A percentile compares a stretch with the other conserved stretches of the same genome.
These are phyloP conservation scores for Pseudozyma thailandica DNA, from an alignment of 1,284 basidiomycete genomes.

Conservation along the genomic window DNA sequence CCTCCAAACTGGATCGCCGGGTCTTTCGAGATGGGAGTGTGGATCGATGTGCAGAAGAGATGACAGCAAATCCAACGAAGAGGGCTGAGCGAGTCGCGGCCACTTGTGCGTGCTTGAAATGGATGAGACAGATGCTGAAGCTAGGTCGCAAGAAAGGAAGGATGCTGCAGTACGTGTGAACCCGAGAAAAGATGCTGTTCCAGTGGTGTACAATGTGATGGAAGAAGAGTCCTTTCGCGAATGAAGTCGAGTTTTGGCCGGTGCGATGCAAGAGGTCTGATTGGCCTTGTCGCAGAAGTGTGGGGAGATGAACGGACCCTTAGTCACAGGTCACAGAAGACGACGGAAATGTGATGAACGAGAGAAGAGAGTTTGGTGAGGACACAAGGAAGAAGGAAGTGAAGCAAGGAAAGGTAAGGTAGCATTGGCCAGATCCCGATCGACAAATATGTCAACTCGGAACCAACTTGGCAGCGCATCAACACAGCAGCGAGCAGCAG, in stretches of 20 bases:
- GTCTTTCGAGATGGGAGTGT: neutral
- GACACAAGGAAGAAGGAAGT: constrained; percentile 2
- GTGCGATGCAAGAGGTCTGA: too few species aligned
- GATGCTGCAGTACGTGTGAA: neutral
- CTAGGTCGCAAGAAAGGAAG: neutral
- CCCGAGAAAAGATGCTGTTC: neutral
- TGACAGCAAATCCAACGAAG: neutral
- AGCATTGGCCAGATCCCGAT: neutral
- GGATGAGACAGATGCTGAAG: neutral
- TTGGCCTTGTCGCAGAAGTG: too few species aligned
- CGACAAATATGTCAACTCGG: constrained; percentile 2
- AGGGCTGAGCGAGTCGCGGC: too few species aligned
- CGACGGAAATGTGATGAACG: neutral
- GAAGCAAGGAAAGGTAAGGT: neutral
- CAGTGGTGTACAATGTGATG: neutral
- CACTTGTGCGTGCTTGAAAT: too few species aligned
- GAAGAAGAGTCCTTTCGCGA: too few species aligned
- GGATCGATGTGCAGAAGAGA: neutral
- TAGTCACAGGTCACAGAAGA: too few species aligned
- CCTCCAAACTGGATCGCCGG: neutral
- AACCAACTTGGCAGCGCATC: too few species aligned
- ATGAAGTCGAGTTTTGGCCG: too few species aligned
- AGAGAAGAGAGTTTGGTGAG: too few species aligned
- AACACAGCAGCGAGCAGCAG: too few species aligned
- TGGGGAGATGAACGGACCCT: too few species aligned